Evolutionary conservation across 352 stramenopile genomes (phyloP).

Genomic region (Phytophthora fragariae): DNA sequence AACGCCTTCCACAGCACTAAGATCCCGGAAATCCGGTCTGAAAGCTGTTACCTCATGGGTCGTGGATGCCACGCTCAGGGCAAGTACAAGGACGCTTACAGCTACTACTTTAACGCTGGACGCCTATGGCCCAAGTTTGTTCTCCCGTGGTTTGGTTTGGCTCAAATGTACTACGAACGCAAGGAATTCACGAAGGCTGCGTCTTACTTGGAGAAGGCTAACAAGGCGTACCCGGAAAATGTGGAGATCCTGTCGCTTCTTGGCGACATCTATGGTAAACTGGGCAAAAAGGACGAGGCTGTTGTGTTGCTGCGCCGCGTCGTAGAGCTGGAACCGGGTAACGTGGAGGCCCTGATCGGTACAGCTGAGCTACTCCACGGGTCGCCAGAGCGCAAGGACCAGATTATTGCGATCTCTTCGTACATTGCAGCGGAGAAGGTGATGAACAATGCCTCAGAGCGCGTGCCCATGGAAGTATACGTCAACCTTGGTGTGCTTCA

Average conservation of each 20-base stretch:
- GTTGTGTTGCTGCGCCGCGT: conserved; percentile 84
- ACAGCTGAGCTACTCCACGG: conserved; percentile 83
- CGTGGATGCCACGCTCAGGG: conserved; percentile 94
- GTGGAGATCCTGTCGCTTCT: conserved; percentile 86
- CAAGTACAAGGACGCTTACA: conserved; percentile 96
- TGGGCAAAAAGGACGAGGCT: conserved; percentile 84
- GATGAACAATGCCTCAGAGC: conserved; percentile 84
- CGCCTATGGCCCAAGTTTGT: conserved; percentile 89
- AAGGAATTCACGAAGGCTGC: conserved; percentile 86
- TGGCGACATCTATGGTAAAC: conserved; percentile 82
- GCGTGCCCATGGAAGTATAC: conserved; percentile 85
- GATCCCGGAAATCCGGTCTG: conserved; percentile 93
- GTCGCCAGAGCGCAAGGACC: conserved; percentile 85
- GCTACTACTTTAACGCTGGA: conserved; percentile 96
- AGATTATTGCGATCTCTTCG: conserved; percentile 91
- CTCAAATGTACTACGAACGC: conserved; percentile 92
- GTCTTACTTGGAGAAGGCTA: conserved; percentile 89
- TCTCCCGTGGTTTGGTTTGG: conserved; percentile 84
- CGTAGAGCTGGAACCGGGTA: conserved; percentile 85
- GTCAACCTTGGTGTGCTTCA: conserved; percentile 87
- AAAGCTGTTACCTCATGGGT: conserved; percentile 97
- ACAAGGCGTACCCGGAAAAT: conserved; percentile 91
- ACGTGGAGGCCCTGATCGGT: conserved; percentile 85
- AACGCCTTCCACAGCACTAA: conserved; percentile 92
- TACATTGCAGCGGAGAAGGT: conserved; percentile 91